phyloP scores from a whole-genome alignment of 192 early-diverging fungal species.

The Ambispora gerdemannii region DNA sequence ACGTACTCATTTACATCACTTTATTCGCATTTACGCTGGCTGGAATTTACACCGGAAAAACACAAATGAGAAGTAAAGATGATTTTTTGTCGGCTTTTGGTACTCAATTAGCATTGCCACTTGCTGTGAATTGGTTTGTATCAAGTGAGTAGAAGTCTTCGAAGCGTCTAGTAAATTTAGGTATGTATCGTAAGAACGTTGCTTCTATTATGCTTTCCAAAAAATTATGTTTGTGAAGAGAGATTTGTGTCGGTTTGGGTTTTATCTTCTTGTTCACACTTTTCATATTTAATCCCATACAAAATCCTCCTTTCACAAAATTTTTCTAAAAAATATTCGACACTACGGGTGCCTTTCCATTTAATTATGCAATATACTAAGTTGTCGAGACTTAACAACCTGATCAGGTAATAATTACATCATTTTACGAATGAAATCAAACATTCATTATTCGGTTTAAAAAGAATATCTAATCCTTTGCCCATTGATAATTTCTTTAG shows the following conservation, averaged over 20 bases:
- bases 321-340: slow-evolving; percentile 5
- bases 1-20: slow-evolving; percentile 54
- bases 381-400: neutral
- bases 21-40: slow-evolving; percentile 49
- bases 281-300: neutral
- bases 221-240: neutral
- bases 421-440: slow-evolving; percentile 26
- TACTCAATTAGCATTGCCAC: slow-evolving; percentile 47
- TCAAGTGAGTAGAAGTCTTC: slow-evolving; percentile 40
- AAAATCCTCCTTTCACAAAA: neutral
- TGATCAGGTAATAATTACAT: no score
- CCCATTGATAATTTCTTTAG: no score
- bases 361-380: neutral
- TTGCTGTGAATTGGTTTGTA: slow-evolving; percentile 52
- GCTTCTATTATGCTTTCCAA: neutral
- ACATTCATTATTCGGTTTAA: no score
- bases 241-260: neutral
- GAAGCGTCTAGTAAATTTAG: neutral
- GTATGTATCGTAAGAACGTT: slow-evolving; percentile 1
- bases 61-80: slow-evolving; percentile 43
- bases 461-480: no score
- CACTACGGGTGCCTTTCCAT: slow-evolving; percentile 21
- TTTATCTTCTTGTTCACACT: neutral
- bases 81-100: slow-evolving; percentile 54
- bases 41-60: slow-evolving; percentile 51